These are phyloP conservation scores for Marasmius oreades DNA, from an alignment of 1,284 basidiomycete genomes.

Conservation along the genomic window DNA sequence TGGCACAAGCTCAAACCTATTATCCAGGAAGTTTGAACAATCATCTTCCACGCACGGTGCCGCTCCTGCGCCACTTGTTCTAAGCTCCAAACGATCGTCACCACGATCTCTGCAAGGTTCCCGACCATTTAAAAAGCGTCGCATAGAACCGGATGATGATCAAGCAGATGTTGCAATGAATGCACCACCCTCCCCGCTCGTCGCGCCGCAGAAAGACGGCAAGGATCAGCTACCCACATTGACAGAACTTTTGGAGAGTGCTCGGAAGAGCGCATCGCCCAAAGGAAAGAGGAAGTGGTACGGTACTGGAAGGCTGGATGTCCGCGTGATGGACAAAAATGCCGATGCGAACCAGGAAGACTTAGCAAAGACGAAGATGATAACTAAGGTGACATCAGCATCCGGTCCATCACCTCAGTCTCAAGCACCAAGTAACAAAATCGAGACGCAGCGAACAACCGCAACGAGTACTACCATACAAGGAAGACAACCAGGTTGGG, in stretches of 20 bases:
- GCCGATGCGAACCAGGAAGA: background rate
- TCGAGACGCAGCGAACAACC: background rate
- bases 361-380: background rate
- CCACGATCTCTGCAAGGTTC: background rate
- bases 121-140: background rate
- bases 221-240: background rate
- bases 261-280: background rate
- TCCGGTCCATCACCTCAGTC: background rate
- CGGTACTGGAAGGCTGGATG: background rate
- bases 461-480: background rate
- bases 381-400: background rate
- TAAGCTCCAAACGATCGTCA: background rate
- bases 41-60: background rate
- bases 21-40: background rate
- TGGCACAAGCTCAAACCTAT: background rate
- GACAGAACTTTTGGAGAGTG: constrained; percentile 1
- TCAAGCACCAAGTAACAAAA: background rate
- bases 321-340: background rate
- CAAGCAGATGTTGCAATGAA: background rate
- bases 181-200: background rate
- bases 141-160: background rate
- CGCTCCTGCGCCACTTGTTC: no score
- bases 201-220: background rate
- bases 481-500: background rate
- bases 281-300: background rate